Evolutionary conservation across 202 grass and related monocot species (phyloP).

Genomic region (Setaria viridis): DNA sequence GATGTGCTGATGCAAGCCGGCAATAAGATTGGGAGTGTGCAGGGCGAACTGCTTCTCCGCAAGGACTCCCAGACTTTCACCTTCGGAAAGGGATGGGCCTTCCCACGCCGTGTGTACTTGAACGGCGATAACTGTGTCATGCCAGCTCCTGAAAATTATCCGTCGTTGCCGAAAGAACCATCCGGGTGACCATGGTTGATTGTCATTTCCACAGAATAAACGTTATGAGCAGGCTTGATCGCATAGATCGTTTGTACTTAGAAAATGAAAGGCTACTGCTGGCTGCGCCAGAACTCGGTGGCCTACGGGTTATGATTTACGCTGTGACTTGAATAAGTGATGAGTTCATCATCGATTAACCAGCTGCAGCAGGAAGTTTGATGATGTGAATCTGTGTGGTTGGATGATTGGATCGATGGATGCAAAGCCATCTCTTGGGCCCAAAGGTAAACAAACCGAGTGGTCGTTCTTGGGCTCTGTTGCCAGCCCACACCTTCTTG

Average conservation of each 20-base stretch:
- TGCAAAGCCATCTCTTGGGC: slow-evolving; percentile 20
- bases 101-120: slow-evolving; percentile 83
- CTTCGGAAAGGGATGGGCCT: slow-evolving; percentile 89
- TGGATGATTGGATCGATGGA: no score
- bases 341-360: background rate
- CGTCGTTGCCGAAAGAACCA: slow-evolving; percentile 54
- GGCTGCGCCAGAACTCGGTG: no score
- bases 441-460: background rate
- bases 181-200: background rate
- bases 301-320: background rate
- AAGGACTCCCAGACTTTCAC: slow-evolving; percentile 72
- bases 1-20: slow-evolving; percentile 89
- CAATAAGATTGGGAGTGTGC: slow-evolving; percentile 67
- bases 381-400: no score
- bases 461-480: slow-evolving; percentile 14
- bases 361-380: no score
- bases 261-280: background rate
- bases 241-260: background rate
- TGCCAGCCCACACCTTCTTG: background rate
- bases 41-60: slow-evolving; percentile 76
- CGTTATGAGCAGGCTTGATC: no score
- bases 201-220: background rate
- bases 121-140: slow-evolving; percentile 96
- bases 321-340: no score
- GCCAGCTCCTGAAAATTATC: slow-evolving; percentile 79